These are phyloP conservation scores for Dimocarpus longan DNA, from an alignment of 345 rosid species.

Conservation along the genomic window DNA sequence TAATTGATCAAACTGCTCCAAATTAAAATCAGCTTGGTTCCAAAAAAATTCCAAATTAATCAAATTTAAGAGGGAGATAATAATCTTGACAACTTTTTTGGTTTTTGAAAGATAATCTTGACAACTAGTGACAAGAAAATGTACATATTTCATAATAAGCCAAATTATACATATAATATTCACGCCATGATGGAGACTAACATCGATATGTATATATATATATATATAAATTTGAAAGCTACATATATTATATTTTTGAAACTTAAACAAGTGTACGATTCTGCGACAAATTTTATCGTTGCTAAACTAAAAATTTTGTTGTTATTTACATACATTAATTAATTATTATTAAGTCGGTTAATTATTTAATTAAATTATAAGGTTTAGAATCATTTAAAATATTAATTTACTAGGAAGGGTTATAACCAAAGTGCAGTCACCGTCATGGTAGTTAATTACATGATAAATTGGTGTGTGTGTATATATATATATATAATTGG, in stretches of 20 bases:
- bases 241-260: background rate
- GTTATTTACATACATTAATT: background rate
- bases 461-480: background rate
- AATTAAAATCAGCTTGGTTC: slow-evolving; percentile 3
- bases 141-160: slow-evolving; percentile 23
- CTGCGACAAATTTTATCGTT: background rate
- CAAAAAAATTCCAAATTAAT: background rate
- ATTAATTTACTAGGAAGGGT: background rate
- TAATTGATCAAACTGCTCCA: background rate
- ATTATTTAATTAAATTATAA: slow-evolving; percentile 14
- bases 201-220: slow-evolving; percentile 11
- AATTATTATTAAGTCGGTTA: background rate
- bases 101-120: background rate
- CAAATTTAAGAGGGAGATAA: slow-evolving; percentile 20
- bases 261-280: slow-evolving; percentile 18
- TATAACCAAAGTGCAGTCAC: slow-evolving; percentile 23
- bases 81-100: background rate
- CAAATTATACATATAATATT: slow-evolving; percentile 22
- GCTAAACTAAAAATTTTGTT: slow-evolving; percentile 21
- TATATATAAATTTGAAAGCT: background rate
- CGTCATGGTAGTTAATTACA: slow-evolving; percentile 25
- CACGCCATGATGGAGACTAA: slow-evolving; percentile 27
- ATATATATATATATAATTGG: background rate
- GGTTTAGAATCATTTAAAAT: background rate
- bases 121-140: slow-evolving; percentile 1